Conservation (phyloP, 1,284 basidiomycete species). For the Cutaneotrichosporon sp. region DNA sequence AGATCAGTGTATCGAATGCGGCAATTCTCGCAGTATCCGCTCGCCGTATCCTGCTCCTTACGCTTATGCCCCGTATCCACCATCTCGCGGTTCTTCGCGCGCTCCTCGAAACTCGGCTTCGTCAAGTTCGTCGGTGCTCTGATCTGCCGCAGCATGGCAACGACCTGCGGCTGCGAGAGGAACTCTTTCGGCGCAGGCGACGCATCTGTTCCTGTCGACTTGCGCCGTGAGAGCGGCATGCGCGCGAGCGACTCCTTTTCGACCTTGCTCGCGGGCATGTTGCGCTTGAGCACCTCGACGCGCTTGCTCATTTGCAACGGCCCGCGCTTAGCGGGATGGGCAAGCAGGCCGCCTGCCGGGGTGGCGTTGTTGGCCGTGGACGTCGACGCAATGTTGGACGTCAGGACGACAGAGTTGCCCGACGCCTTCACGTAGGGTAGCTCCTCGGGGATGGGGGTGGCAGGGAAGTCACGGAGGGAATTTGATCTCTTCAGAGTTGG, state of each 20-base stretch:
- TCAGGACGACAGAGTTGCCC: slow-evolving; percentile 89
- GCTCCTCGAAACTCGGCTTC: slow-evolving; percentile 25
- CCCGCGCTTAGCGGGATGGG: slow-evolving; percentile 27
- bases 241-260: slow-evolving; percentile 4
- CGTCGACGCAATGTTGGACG: slow-evolving; percentile 83
- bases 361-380: slow-evolving; percentile 52
- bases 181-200: slow-evolving; percentile 28
- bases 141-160: slow-evolving; percentile 36
- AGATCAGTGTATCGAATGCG: slow-evolving; percentile 87
- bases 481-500: slow-evolving; percentile 30
- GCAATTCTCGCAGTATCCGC: slow-evolving; percentile 98
- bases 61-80: slow-evolving; percentile 35
- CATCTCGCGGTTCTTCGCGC: slow-evolving; percentile 34
- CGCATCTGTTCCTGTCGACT: slow-evolving; percentile 15
- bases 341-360: slow-evolving; percentile 16
- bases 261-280: slow-evolving; percentile 17
- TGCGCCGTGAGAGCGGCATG: slow-evolving; percentile 4
- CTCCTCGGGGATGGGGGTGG: slow-evolving; percentile 25
- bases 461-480: slow-evolving; percentile 26
- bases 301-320: slow-evolving; percentile 47
- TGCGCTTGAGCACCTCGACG: slow-evolving; percentile 47
- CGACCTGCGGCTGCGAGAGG: slow-evolving; percentile 35
- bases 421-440: slow-evolving; percentile 69
- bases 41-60: slow-evolving; percentile 68
- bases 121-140: slow-evolving; percentile 25